Base-by-base conservation (phyloP, 805 yeast species). In the Teunomyces stri region DNA sequence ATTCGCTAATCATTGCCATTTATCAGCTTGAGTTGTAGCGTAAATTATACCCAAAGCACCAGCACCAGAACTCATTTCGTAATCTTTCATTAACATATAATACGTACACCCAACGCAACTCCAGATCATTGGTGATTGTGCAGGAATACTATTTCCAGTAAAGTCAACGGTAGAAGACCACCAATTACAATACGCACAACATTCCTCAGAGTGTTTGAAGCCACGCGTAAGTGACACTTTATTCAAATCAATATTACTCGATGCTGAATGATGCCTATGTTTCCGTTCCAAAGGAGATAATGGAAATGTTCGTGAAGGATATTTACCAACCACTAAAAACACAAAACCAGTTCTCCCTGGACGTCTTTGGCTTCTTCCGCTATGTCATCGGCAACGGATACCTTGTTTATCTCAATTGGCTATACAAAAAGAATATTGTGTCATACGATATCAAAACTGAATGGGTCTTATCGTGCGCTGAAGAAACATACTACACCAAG, bases 241-340 rank as follows among this genome's bases (percentile, higher is more conserved):
- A 21, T 11, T 4, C 40, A 7, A 11, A n/a, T 21, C 16, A n/a
- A 37, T 25, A 21, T 6, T 12, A 22, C 15, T 20, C 40, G 18
- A 37, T 37, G 40, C 40, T 37, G 40, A 37, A 37, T 22, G 40
- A 21, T 12, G 29, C 40, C 5, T 37, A 37, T 20, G 29, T 37
- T 9, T 37, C 40, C 12, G 40, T 22, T 12, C 40, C 40, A 12
- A 37, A 37, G 29, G 25, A 22, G 29, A 37, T 37, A 7, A 37
- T 37, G 40, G 40, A 21, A 27, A 20, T 37, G 29, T 37, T 37
- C 29, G 40, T 37, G 20, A 11, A n/a, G 40, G 29, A 37, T n/a
- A 37, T 21, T n/a, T 35, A 35, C 22, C 38, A 18, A 25, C 38
- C 38, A n/a, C 15, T 35, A 18, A 35, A 35, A 16, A 20, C 12